Base-by-base conservation (phyloP, 2,329 filamentous ascomycete genomes). In the Aspergillus persii region DNA sequence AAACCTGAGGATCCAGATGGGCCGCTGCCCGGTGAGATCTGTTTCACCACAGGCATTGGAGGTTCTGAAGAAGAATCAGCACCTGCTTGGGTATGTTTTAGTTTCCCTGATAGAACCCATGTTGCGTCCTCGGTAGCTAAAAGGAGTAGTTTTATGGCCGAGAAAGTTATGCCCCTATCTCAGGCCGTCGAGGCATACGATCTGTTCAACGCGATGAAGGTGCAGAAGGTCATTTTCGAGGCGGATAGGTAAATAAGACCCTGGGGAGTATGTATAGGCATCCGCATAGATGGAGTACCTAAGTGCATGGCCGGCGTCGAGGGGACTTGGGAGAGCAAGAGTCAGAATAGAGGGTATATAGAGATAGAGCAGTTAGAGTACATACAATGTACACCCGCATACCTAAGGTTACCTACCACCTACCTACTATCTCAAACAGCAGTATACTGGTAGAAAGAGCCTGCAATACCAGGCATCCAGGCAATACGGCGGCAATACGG, bases 1-100 rank as follows among this genome's bases (percentile, higher is more conserved):
- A 75, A 92, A 92, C 63, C 66, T 92, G 60, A 85, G 83, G 49
- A 67, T 92, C 33, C 88, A 90, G 73, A 91, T 92, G 87, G 90
- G 90, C 4, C 81, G 90, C 57, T 92, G 89, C 69, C 89, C 89
- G 2, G 89, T 92, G 12, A 82, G 88, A 56, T 88, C 86, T 39
- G 84, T 91, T 58, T 90, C 91, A 66, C 77, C 83, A 11, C 81
- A 88, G 59, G 86, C 89, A 8, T 77, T 92, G 50, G 79, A 83
- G 30, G 76, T 90, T 59, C 74, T 92, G 59, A 85, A 84, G 67
- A 84, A 85, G 73, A 88, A 87, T 59, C 87, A 91, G 68, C 76
- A 90, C 69, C 77, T 85, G 57, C 79, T 91, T 57, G 82, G 84
- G 89, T 91, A 77, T 69, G 84, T 75, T 18, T 31, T 55, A 27